A percentile compares a stretch with the other conserved stretches of the same genome.
Conservation (phyloP, 2,329 filamentous ascomycete species). For the Diaporthe citriasiana region DNA sequence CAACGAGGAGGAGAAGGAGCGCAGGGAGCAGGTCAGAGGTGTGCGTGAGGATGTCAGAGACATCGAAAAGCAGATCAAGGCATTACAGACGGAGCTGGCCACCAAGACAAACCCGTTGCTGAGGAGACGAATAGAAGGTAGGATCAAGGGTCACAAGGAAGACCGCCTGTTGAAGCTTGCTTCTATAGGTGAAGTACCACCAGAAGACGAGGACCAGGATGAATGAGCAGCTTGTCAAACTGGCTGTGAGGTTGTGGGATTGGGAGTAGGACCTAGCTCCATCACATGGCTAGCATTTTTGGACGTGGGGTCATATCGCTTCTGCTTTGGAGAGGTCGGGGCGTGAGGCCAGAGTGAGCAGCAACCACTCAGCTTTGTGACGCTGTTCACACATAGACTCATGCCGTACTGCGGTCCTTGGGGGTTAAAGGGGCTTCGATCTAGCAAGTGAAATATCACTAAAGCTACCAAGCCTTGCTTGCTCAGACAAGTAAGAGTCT, state of each 20-base stretch:
- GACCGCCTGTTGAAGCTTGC: conserved; percentile 56
- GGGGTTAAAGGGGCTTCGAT: neutral
- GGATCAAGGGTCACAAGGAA: conserved; percentile 61
- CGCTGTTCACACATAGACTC: neutral
- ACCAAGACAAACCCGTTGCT: conserved; percentile 63
- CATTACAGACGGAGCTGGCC: conserved; percentile 60
- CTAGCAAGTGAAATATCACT: neutral
- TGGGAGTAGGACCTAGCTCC: neutral
- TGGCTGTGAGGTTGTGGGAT: neutral
- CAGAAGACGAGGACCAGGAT: conserved; percentile 50
- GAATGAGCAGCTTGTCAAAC: neutral
- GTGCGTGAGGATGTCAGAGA: conserved; percentile 68
- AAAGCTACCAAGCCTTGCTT: neutral
- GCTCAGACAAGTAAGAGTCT: too few species aligned
- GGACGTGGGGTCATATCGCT: neutral
- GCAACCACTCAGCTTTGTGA: neutral
- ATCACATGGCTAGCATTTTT: neutral
- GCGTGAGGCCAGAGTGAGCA: neutral
- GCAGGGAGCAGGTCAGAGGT: conserved; percentile 65
- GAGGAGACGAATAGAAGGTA: conserved; percentile 62
- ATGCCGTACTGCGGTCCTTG: neutral
- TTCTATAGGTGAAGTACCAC: conserved; percentile 51
- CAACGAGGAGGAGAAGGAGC: conserved; percentile 67
- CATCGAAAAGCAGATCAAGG: conserved; percentile 65
- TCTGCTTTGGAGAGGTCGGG: too few species aligned